Base-by-base conservation (phyloP, 1,284 basidiomycete genomes). In the Ustilago trichophora region DNA sequence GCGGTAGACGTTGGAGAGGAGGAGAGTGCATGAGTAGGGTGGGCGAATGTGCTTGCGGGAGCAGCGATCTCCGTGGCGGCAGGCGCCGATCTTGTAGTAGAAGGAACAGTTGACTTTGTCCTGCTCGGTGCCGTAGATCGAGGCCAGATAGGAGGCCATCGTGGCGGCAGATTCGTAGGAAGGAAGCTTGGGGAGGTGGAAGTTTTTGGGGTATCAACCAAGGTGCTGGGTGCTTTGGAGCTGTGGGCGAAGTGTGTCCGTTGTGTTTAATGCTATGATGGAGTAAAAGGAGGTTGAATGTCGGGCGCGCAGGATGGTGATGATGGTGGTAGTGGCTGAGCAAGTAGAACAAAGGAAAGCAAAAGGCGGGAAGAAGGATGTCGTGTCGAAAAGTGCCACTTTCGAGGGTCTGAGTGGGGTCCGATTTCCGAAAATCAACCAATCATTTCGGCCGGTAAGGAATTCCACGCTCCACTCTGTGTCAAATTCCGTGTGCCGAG, bases 1-100 rank as follows among this genome's bases (percentile, higher is more conserved):
- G 82, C 98, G 93, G 83, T 98, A 99, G 44, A 98, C 93, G 79
- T 99, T 99, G n/a, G 93, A 92, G 16, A 98, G 87, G 19, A 98
- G 86, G 35, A 99, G 93, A 3, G 96, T 98, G 78, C 97, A 94
- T 2, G 93, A 97, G 83, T 95, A 98, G 3, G 92, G 90, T 2
- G 96, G 96, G 77, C 91, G 90, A 82, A 97, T 98, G 84, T 99
- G 96, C 83, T 98, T 98, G 77, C 96, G 87, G 3, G 92, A 96
- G 81, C 93, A 96, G 57, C 93, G 87, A 76, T 96, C 93, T n/a
- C 93, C 93, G 82, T 96, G 93, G 31, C 93, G 87, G 83, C 93
- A 96, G 51, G 93, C 93, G 54, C 93, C 93, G 84, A 96, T 96
- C 89, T 94, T 94, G 85, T 93, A 93, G 83, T 94, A 94, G 83